Base-by-base conservation (phyloP, 306 rosid species). In the Castanea mollissima region DNA sequence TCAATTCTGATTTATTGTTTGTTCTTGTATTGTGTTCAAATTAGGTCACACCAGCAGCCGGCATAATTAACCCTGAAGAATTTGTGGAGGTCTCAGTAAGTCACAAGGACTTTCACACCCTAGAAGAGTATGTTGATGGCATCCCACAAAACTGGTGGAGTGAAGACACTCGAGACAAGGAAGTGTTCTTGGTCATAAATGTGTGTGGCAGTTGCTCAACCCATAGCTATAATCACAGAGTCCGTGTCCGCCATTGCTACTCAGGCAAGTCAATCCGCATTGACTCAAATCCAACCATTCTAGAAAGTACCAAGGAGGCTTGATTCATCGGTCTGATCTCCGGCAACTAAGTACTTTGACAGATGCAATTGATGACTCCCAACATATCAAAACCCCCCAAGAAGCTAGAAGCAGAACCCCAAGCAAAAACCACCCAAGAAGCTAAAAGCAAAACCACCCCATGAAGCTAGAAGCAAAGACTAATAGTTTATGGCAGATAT, bases 111-210 rank as follows among this genome's bases (percentile, higher is more conserved):
- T 74, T 82, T 65, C 91, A 83, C 77, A 38, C 88, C 23, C 72
- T 75, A 2, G 97, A 91, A 86, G 98, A 91, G 83, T 76, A 67
- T 59, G 90, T 81, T 6, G 96, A 96, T 64, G 97, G 98, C 64
- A 79, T 88, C 78, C 94, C 93, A 56, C 94, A 90, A 71, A 91
- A 86, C 79, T 87, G 97, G 96, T 88, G 93, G 98, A 84, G 82
- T 67, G 99, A 93, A 83, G 97, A 93, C 87, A 89, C 91, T 38
- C 85, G 93, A 60, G 96, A 96, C 54, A 93, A 90, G 83, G 96
- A 93, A 83, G 91, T 90, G 35, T 85, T 85, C 74, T 82, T 93
- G 85, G 85, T 81, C 54, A 87, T 93, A 86, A 87, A 67, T 63
- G 83, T 93, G 31, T 87, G 86, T 71, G 99, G 98, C 46, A 86